Evolutionary conservation across 2,329 filamentous ascomycete species (phyloP).

Genomic region (Thermomyces lanuginosus): DNA sequence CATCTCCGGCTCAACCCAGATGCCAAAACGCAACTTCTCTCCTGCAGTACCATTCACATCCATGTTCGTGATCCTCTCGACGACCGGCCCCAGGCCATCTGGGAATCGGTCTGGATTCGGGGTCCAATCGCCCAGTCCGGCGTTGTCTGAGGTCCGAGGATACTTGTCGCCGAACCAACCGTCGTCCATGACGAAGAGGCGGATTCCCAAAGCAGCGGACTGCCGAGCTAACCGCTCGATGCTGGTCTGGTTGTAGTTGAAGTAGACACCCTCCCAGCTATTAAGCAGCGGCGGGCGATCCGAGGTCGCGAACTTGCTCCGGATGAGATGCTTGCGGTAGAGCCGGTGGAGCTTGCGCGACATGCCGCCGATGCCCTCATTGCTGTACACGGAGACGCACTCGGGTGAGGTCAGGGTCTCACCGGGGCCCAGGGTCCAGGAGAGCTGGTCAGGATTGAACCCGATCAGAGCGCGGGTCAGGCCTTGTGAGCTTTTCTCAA

Average conservation of each 20-base stretch:
- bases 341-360: slow-evolving; percentile 46
- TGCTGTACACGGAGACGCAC: slow-evolving; percentile 46
- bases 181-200: slow-evolving; percentile 49
- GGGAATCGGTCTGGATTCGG: slow-evolving; percentile 45
- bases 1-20: slow-evolving; percentile 57
- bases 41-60: slow-evolving; percentile 12
- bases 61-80: slow-evolving; percentile 13
- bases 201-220: slow-evolving; percentile 43
- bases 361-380: slow-evolving; percentile 43
- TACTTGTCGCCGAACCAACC: slow-evolving; percentile 52
- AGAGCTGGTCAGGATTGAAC: slow-evolving; percentile 44
- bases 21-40: slow-evolving; percentile 40
- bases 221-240: slow-evolving; percentile 41
- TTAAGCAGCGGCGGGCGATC: slow-evolving; percentile 44
- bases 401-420: slow-evolving; percentile 46
- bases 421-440: slow-evolving; percentile 40
- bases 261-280: slow-evolving; percentile 49
- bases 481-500: slow-evolving; percentile 47
- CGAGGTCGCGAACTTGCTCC: slow-evolving; percentile 37
- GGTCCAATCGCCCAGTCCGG: slow-evolving; percentile 48
- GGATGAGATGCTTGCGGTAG: slow-evolving; percentile 45
- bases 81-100: slow-evolving; percentile 36
- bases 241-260: slow-evolving; percentile 40
- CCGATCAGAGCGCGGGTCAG: slow-evolving; percentile 44
- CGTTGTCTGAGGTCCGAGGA: slow-evolving; percentile 40